Evolutionary conservation across 1,139 yeast genomes (phyloP), one percentile per base, ranked within the genome.

Genomic region (Arxiozyma slooffiae): DNA sequence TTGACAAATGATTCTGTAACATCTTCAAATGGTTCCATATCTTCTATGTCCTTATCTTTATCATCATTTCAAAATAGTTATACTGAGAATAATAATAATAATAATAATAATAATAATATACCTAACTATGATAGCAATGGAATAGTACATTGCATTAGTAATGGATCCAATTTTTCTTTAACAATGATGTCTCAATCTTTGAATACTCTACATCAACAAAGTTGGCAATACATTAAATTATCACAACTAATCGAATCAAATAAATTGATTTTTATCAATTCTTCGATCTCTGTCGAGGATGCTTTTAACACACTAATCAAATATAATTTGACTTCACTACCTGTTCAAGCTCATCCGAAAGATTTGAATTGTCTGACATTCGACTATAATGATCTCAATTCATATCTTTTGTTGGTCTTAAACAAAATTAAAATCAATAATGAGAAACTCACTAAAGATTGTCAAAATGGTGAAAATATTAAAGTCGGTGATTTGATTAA

Each of bases 301-400:
- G 97, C 97, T 2, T 90, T 87, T 70, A 88, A 88, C 60, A 81
- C 82, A 2, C 74, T 92, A 60, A 76, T 77, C 44, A 69, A 75
- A 40, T 77, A 89, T 67, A 81, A 84, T 53, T 76, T 92, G 61
- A 90, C 97, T 1, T 82, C 94, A 22, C 72, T 92, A 50, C 97
- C 97, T 0, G 95, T 90, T 64, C 75, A 74, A 64, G 71, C 73
- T 62, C 54, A 59, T 47, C 71, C 72, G 4, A 69, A 73, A 47
- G 83, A 78, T 58, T 71, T 80, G 54, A 78, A 82, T 58, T 85
- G 92, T 60, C 71, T 81, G 52, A 85, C 96, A 0, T 90, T 92
- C 68, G 97, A 92, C 67, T 92, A 88, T 68, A 79, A 94, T 34
- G 97, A 92, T 68, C 75, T 92, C 66, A 88, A 87, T 63, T 82